Evolutionary conservation across 1,284 basidiomycete genomes (phyloP), one percentile per base, ranked within the genome.

Genomic region (Trichosporon ovoides): DNA sequence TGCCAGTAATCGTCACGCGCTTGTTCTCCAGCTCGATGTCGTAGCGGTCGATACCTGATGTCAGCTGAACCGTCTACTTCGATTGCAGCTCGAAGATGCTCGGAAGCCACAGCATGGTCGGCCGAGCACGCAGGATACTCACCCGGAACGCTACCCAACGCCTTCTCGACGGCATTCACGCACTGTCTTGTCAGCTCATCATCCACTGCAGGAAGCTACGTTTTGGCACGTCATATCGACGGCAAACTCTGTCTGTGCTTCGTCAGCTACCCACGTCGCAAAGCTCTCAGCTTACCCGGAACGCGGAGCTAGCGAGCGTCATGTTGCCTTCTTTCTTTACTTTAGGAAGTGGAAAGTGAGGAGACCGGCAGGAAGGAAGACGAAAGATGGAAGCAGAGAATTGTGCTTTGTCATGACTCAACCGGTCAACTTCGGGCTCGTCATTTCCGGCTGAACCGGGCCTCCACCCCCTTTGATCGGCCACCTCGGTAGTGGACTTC

Each of bases 201-300:
- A 1, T 16, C 2, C 24, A 13, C 22, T 11, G 12, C 3, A n/a
- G 14, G 19, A 6, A 62, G 71, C 56, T 43, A 75, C 74, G 43
- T 65, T 73, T 57, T 78, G 70, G 58, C 76, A 78, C 5, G 76
- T 78, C 76, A 78, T 77, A 59, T 78, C 76, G 60, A 78, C 76
- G 54, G 76, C 76, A 52, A 78, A 78, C 61, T 78, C 76, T 60
- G 75, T 77, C 76, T 78, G 56, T 4, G 19, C 48, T 12, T 50
- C 20, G 52, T 62, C 46, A 56, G 58, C 59, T 10, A 10, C 2
- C 5, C 2, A 10, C 4, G n/a, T 22, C 19, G 12, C n/a, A n/a
- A 28, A 4, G 19, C 9, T n/a, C 4, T n/a, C 11, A 14, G 38
- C 69, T 35, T 40, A 70, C 72, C 65, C 72, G 70, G 67, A 72